phyloP scores from a whole-genome alignment of 2,329 filamentous ascomycete genomes.

The Dactylellina haptotyla region DNA sequence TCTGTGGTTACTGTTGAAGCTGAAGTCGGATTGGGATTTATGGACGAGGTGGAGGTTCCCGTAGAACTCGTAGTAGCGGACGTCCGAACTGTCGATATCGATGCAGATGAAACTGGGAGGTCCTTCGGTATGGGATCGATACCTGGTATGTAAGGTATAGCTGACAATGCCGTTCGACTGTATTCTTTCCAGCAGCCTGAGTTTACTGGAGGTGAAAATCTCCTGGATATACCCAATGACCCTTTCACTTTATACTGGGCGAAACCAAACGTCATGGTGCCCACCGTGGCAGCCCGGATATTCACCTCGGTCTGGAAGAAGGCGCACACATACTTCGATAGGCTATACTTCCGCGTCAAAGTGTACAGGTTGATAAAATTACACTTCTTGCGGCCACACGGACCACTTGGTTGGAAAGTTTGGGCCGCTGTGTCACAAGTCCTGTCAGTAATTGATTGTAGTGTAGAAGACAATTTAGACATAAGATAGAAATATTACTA shows the following conservation, averaged over 20 bases:
- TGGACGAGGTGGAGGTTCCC: no score
- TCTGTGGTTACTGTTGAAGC: no score
- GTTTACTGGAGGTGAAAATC: not conserved
- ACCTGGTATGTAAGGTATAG: not conserved
- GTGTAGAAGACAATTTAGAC: no score
- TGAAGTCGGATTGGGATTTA: not conserved
- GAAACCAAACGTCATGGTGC: not conserved
- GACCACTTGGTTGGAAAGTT: not conserved
- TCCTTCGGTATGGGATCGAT: not conserved
- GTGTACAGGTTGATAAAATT: not conserved
- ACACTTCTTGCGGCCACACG: not conserved
- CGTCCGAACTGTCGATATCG: no score
- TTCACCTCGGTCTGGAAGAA: not conserved
- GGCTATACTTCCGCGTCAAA: not conserved
- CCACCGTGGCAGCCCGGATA: not conserved
- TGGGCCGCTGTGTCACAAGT: not conserved
- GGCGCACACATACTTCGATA: not conserved
- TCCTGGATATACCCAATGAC: not conserved
- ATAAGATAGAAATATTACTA: no score
- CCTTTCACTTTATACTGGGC: not conserved
- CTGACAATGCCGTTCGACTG: not conserved
- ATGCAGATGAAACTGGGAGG: not conserved
- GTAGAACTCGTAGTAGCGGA: no score
- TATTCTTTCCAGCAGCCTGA: not conserved
- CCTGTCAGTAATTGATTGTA: no score